Evolutionary conservation across 164 flowering plant genomes (phyloP), one percentile per base, ranked within the genome.

Genomic region (Paratinospora sagittata): DNA sequence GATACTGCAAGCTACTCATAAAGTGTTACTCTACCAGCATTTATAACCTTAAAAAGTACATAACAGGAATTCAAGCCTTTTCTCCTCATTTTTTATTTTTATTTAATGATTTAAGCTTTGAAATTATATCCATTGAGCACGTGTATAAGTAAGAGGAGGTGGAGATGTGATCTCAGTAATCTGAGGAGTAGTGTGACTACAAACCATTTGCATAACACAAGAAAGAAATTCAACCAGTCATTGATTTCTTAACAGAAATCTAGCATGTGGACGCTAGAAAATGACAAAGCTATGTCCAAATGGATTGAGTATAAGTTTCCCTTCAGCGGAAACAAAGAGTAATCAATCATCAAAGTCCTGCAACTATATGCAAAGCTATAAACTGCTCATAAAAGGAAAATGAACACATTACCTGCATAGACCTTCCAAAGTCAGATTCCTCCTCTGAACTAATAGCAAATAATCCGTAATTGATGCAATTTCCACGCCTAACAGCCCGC

Each of bases 391-490:
- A 55, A 8, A 55, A 6, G 2, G 17, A 13, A 61, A 27, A 49
- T 52, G 47, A 63, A 58, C 13, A 58, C 8, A 66, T 27, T 36
- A 79, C 82, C 79, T 79, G 72, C 55, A 55, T 24, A 52, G 78
- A 58, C 45, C 71, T 78, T 41, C 60, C 72, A 37, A 41, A 36
- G 60, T 71, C 70, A 13, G 76, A 39, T 41, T 76, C 77, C n/a
- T 78, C 78, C 41, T 75, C 76, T 27, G 79, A 75, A 71, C 78
- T 55, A 55, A 55, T 70, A 64, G 76, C 75, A 58, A 77, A 70
- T 69, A 75, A 65, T 10, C 72, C 75, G 71, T 74, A 73, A 73
- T 76, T 52, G 21, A 73, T 69, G 62, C 72, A 73, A 68, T 49
- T 72, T 63, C 71, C 76, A 62, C 72, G 81, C 72, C 70, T 74